A percentile compares a stretch with the other conserved stretches of the same genome.
Evolutionary conservation across 768 basidiomycete genomes (phyloP).

Genomic region (Pleurotus tuoliensis): DNA sequence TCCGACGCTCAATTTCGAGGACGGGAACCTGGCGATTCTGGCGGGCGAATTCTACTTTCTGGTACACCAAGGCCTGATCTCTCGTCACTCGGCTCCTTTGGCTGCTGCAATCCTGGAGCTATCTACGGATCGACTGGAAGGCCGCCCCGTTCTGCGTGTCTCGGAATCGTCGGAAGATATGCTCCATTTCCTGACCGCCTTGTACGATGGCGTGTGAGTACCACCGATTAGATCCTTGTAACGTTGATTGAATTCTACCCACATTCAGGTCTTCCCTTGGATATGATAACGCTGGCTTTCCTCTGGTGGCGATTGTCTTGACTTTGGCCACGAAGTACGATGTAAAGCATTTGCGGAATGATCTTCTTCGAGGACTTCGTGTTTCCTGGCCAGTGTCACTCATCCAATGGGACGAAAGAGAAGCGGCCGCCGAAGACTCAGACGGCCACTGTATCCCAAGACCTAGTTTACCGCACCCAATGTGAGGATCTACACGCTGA

Average conservation of each 20-base stretch:
- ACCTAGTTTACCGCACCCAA: conserved; percentile 57
- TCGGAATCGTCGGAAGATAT: conserved; percentile 56
- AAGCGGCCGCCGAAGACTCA: conserved; percentile 47
- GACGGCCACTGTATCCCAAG: conserved; percentile 56
- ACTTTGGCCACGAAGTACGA: conserved; percentile 63
- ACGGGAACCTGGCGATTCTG: conserved; percentile 67
- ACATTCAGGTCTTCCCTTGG: conserved; percentile 39
- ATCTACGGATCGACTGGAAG: conserved; percentile 42
- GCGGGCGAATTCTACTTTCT: conserved; percentile 58
- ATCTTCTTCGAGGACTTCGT: conserved; percentile 50
- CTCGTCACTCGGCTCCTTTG: conserved; percentile 57
- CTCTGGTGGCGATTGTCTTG: conserved; percentile 51
- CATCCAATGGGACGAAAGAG: conserved; percentile 62
- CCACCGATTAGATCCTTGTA: not conserved
- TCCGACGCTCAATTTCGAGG: conserved; percentile 56
- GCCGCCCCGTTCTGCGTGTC: conserved; percentile 50
- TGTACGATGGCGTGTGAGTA: conserved; percentile 72
- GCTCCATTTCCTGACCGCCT: conserved; percentile 51
- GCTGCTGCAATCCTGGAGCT: conserved; percentile 21
- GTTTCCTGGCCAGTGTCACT: conserved; percentile 61
- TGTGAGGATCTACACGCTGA: conserved; percentile 38
- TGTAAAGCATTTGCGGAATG: conserved; percentile 52
- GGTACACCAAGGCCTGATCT: conserved; percentile 64
- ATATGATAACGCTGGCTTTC: conserved; percentile 47
- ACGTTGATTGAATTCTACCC: conserved; percentile 11